Conservation (phyloP, 371 early-diverging fungal genomes). For the Funneliformis caledonium region DNA sequence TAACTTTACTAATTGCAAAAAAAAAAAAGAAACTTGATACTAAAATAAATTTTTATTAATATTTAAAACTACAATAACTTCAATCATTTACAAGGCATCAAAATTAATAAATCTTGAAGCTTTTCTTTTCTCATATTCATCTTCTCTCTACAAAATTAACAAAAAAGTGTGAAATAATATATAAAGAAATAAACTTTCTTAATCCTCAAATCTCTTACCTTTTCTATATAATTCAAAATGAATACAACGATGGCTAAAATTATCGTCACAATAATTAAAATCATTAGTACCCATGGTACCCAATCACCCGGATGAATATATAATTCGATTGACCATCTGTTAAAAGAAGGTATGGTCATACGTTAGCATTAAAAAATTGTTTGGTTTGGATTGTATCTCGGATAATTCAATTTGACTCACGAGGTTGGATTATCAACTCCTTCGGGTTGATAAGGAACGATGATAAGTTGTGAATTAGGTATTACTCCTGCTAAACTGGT, state of each 20-base stretch:
- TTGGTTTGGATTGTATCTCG: not conserved
- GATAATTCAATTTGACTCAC: slow-evolving; percentile 34
- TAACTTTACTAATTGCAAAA: too few species aligned
- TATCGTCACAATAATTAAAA: slow-evolving; percentile 65
- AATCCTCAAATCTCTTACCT: slow-evolving; percentile 46
- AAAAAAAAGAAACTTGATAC: too few species aligned
- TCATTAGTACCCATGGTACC: slow-evolving; percentile 76
- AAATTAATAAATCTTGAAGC: slow-evolving; percentile 87
- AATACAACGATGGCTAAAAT: slow-evolving; percentile 72
- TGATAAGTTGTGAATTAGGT: slow-evolving; percentile 90
- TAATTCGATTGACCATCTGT: slow-evolving; percentile 82
- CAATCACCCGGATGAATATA: slow-evolving; percentile 86
- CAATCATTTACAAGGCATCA: slow-evolving; percentile 73
- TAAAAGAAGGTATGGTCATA: slow-evolving; percentile 37
- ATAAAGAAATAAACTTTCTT: not conserved
- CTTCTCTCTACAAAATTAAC: slow-evolving; percentile 60
- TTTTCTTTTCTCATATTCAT: slow-evolving; percentile 72
- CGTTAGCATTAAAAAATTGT: not conserved
- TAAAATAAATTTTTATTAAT: too few species aligned
- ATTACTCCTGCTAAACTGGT: slow-evolving; percentile 76
- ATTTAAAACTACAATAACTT: not conserved
- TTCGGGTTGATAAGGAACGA: slow-evolving; percentile 80
- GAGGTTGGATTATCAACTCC: slow-evolving; percentile 56
- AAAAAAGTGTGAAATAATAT: not conserved
- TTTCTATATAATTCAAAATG: slow-evolving; percentile 76